Base-by-base conservation (phyloP, 345 rosid genomes). In the Psidium friedrichsthalianum region DNA sequence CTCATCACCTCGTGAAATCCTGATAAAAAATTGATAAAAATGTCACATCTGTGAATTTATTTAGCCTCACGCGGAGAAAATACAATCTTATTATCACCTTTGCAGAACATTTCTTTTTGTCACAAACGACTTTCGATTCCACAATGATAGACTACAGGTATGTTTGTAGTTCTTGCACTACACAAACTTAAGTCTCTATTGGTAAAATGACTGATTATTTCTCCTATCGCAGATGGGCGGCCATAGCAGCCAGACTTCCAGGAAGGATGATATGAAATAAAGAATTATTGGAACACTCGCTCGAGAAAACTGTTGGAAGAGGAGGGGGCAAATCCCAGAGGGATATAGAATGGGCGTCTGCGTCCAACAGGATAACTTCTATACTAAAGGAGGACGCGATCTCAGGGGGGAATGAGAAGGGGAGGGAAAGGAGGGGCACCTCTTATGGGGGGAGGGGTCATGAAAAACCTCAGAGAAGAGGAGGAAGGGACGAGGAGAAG, bases 191-290 rank as follows among this genome's bases (percentile, higher is more conserved):
- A 29, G 22, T 64, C 15, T 29, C 11, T 2, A 32, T 29, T 36
- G 9, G 42, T 29, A 29, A 64, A 64, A 64, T 61, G 1, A 15
- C 4, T 8, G 76, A 64, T 64, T 64, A 40, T 64, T 64, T 85
- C 11, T 9, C 9, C 32, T 24, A 25, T 55, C 5, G 14, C 82
- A 83, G 87, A 86, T 86, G 87, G 87, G 61, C 87, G 3, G 11
- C 82, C 10, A 86, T 86, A 25, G 82, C 87, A 11, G 22, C 44
- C 9, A 55, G 20, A 20, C 61, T 86, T 24, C 82, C 85, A 6
- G 87, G 87, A 52, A 64, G 87, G 36, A 86, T 85, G 87, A 86
- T n/a, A 86, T 2, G 87, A 86, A 40, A 83, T 86, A n/a, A 86
- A 86, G 74, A 86, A 86, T 29, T 86, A 61, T 29, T 83, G 87